Conservation (phyloP, 306 rosid genomes). For the Cicer judaicum region DNA sequence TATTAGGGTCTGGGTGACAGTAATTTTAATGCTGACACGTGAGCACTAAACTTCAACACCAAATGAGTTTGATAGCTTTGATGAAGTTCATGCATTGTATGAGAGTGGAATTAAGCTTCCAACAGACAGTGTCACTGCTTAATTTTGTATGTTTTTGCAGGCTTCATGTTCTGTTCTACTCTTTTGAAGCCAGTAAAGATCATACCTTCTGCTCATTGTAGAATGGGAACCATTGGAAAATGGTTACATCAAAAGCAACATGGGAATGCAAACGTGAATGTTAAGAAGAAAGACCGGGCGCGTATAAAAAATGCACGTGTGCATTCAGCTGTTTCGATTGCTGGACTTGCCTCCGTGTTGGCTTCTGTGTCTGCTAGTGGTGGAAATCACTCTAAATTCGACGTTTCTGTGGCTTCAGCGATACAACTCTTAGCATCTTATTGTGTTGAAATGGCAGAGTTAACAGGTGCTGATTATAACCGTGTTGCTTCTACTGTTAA, state of each 20-base stretch:
- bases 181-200: slow-evolving; percentile 62
- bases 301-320: slow-evolving; percentile 62
- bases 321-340: slow-evolving; percentile 83
- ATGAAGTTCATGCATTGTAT: slow-evolving; percentile 58
- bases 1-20: slow-evolving; percentile 42
- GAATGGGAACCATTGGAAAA: slow-evolving; percentile 71
- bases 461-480: slow-evolving; percentile 74
- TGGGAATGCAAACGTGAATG: slow-evolving; percentile 26
- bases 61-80: slow-evolving; percentile 61
- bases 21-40: slow-evolving; percentile 46
- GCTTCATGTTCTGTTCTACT: slow-evolving; percentile 8
- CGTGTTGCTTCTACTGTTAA: slow-evolving; percentile 66
- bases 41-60: background rate
- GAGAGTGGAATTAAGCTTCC: slow-evolving; percentile 66
- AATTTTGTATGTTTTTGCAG: background rate
- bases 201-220: slow-evolving; percentile 42
- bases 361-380: slow-evolving; percentile 67
- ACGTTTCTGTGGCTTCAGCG: slow-evolving; percentile 75
- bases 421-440: slow-evolving; percentile 86
- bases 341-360: slow-evolving; percentile 86
- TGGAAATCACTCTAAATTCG: slow-evolving; percentile 63
- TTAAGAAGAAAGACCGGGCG: slow-evolving; percentile 75
- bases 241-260: slow-evolving; percentile 84
- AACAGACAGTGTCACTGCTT: too few species aligned
- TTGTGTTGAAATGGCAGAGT: slow-evolving; percentile 87